A percentile compares a stretch with the other conserved stretches of the same genome.
Evolutionary conservation across 495 filamentous ascomycete species (phyloP).

Genomic region (Hypoxylon crocopeplum): DNA sequence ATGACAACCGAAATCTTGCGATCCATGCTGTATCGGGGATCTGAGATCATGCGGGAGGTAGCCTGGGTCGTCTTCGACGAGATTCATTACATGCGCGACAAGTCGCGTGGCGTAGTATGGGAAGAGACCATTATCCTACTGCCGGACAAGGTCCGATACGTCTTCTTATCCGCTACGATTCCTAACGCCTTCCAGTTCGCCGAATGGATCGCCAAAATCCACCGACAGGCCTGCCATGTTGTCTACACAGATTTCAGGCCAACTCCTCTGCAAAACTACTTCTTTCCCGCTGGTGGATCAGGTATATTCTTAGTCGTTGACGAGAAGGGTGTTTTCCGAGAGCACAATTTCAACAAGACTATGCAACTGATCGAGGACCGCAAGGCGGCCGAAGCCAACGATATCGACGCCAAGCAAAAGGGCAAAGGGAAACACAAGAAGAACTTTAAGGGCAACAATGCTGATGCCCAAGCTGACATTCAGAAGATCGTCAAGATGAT

Average conservation of each 20-base stretch:
- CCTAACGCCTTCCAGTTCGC: conserved; percentile 99
- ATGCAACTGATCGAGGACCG: conserved; percentile 90
- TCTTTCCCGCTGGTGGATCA: conserved; percentile 92
- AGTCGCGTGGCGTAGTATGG: conserved; percentile 94
- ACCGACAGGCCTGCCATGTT: conserved; percentile 95
- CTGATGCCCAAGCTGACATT: conserved; percentile 74
- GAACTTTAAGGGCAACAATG: conserved; percentile 82
- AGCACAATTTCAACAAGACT: conserved; percentile 95
- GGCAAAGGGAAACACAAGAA: conserved; percentile 91
- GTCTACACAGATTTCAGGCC: conserved; percentile 98
- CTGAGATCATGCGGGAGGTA: conserved; percentile 99
- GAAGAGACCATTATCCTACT: conserved; percentile 98
- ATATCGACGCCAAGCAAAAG: conserved; percentile 77
- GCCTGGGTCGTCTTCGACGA: conserved; percentile 98
- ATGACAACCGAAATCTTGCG: conserved; percentile 99
- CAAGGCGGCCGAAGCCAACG: conserved; percentile 81
- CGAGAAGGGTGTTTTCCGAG: conserved; percentile 92
- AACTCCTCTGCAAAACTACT: conserved; percentile 95
- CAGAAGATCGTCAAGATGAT: conserved; percentile 99
- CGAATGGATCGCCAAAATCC: conserved; percentile 97
- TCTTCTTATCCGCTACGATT: conserved; percentile 98
- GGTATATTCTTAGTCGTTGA: conserved; percentile 95
- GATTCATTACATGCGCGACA: conserved; percentile 97
- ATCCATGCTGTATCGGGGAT: conserved; percentile 97
- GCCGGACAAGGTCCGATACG: conserved; percentile 97